Percentiles rank a stretch among this genome's conserved stretches.
These are phyloP conservation scores for Phaeosphaeria sp. DNA, from an alignment of 2,329 filamentous ascomycete genomes.

Conservation along the genomic window DNA sequence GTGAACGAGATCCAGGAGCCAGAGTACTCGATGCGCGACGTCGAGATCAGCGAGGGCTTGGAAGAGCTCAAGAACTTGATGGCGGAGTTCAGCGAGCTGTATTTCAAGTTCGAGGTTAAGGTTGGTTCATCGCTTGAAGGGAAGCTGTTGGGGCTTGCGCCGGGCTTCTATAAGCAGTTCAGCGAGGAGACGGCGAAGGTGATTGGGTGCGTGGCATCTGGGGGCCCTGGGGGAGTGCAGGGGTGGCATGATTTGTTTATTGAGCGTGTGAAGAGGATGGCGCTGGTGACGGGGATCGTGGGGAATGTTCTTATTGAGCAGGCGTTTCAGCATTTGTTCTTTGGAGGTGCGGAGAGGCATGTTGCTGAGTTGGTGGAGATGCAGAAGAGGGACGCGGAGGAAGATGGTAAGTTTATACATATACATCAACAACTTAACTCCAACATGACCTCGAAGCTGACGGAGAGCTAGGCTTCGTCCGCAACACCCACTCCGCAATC, in stretches of 20 bases:
- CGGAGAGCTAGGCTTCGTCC: slow-evolving; percentile 22
- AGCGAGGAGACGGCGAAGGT: slow-evolving; percentile 25
- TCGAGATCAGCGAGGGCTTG: slow-evolving; percentile 33
- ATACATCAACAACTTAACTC: no score
- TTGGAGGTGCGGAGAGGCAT: slow-evolving; percentile 22
- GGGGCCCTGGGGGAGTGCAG: slow-evolving; percentile 24
- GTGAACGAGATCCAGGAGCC: slow-evolving; percentile 21
- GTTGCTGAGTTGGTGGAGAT: slow-evolving; percentile 8
- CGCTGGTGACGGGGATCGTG: slow-evolving; percentile 34
- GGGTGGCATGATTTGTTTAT: slow-evolving; percentile 38
- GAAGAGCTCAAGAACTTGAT: slow-evolving; percentile 25
- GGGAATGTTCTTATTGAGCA: slow-evolving; percentile 42
- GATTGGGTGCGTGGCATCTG: slow-evolving; percentile 34
- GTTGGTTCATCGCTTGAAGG: not conserved
- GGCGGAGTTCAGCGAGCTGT: slow-evolving; percentile 15
- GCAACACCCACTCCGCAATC: slow-evolving; percentile 20
- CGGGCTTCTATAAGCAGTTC: slow-evolving; percentile 9
- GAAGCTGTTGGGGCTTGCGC: not conserved
- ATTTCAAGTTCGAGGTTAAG: slow-evolving; percentile 12
- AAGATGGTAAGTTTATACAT: slow-evolving; percentile 30
- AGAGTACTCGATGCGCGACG: slow-evolving; percentile 29
- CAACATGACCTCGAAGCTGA: not conserved
- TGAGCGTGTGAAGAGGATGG: slow-evolving; percentile 19
- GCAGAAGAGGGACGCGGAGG: slow-evolving; percentile 13
- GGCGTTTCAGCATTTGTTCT: slow-evolving; percentile 34